Conservation (phyloP, 75 land plant species). For the Cunninghamia lanceolata region DNA sequence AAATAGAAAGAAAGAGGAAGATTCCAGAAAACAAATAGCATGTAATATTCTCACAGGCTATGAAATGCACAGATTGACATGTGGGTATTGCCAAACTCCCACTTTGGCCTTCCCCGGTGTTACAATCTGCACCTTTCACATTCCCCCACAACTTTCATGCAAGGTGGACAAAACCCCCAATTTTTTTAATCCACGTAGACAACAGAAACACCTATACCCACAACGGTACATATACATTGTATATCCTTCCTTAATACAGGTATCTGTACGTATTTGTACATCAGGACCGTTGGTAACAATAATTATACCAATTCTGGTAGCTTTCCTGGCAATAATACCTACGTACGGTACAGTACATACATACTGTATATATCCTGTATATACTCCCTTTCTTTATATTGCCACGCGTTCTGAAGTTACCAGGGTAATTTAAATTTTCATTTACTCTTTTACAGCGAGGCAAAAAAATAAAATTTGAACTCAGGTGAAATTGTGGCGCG, state of each 20-base stretch:
- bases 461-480: background rate
- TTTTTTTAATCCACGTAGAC: no score
- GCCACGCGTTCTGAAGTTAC: no score
- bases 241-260: background rate
- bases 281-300: no score
- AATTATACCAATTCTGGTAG: background rate
- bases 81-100: background rate
- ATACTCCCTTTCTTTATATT: no score
- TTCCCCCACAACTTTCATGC: background rate
- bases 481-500: background rate
- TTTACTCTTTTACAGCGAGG: background rate
- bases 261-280: background rate
- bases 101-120: background rate
- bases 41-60: background rate
- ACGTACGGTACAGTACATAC: background rate
- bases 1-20: background rate
- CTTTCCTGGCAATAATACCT: background rate
- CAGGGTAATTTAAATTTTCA: no score
- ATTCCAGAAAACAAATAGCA: background rate
- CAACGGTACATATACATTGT: background rate
- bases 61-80: background rate
- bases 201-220: background rate
- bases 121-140: background rate
- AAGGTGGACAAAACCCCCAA: background rate
- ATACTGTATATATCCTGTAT: no score